Percentiles rank a stretch among this genome's conserved stretches.
phyloP scores from a whole-genome alignment of 352 stramenopile species.

The Pythium dissimile region DNA sequence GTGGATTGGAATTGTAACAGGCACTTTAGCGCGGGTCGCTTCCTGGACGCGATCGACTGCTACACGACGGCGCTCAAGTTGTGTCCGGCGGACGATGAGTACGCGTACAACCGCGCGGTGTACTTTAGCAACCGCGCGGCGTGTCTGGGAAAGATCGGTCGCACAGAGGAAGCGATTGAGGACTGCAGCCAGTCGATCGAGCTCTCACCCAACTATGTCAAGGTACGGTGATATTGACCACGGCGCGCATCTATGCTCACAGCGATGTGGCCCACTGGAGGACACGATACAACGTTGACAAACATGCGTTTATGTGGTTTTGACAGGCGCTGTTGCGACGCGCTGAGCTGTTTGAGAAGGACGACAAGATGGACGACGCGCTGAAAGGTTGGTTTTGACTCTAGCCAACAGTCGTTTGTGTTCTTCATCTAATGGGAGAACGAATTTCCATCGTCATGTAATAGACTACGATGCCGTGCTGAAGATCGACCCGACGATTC shows the following conservation, averaged over 20 bases:
- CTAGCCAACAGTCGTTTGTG: not conserved
- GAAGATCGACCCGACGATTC: conserved; percentile 89
- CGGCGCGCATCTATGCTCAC: too few species aligned
- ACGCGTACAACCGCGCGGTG: conserved; percentile 79
- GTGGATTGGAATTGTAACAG: conserved; percentile 20
- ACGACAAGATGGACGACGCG: conserved; percentile 93
- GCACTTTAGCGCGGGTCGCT: conserved; percentile 65
- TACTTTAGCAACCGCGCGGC: conserved; percentile 86
- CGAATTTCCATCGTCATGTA: not conserved
- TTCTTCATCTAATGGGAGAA: not conserved
- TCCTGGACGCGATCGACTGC: conserved; percentile 79
- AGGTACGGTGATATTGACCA: conserved; percentile 44
- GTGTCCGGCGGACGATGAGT: conserved; percentile 68
- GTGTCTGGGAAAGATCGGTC: conserved; percentile 64
- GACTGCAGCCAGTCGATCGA: conserved; percentile 94
- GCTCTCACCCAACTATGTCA: conserved; percentile 95
- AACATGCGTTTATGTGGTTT: not conserved
- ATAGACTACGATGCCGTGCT: conserved; percentile 87
- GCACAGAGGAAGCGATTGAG: conserved; percentile 89
- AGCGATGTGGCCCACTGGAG: not conserved
- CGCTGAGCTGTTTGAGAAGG: conserved; percentile 89
- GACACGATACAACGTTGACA: too few species aligned
- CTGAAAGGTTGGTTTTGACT: conserved; percentile 62
- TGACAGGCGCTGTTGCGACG: conserved; percentile 83
- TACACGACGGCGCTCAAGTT: conserved; percentile 84